These are phyloP conservation scores for Solanum lignicaule DNA, from an alignment of 257 asterid species.

Conservation along the genomic window DNA sequence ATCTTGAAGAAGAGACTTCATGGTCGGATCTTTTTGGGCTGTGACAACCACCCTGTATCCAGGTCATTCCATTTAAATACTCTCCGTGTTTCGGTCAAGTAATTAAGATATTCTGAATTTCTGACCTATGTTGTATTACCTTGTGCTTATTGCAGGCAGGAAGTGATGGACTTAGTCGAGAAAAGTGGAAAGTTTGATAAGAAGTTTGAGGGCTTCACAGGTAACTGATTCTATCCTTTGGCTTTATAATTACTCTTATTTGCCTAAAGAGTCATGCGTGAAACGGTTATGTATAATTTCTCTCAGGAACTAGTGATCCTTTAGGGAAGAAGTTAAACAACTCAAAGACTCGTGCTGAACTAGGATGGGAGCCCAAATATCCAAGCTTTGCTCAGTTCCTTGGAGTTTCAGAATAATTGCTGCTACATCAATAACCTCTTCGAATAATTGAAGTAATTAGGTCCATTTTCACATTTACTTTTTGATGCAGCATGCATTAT, in stretches of 20 bases:
- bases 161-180: constrained; percentile 64
- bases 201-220: constrained; percentile 73
- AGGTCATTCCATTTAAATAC: constrained; percentile 30
- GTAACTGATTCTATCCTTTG: constrained; percentile 16
- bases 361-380: constrained; percentile 86
- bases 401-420: constrained; percentile 25
- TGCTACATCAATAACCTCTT: background rate
- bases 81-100: background rate
- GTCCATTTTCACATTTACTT: background rate
- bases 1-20: constrained; percentile 65
- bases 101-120: background rate
- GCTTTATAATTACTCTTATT: background rate
- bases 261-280: background rate
- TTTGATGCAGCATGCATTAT: background rate
- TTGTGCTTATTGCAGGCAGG: constrained; percentile 49
- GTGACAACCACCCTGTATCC: constrained; percentile 84
- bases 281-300: background rate
- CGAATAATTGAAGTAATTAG: background rate
- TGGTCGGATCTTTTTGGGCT: constrained; percentile 69
- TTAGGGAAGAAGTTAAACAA: constrained; percentile 81
- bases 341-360: constrained; percentile 59
- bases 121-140: background rate
- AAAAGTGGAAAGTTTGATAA: constrained; percentile 59
- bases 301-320: constrained; percentile 72
- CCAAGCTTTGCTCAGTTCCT: constrained; percentile 76